phyloP scores from a whole-genome alignment of 2,329 filamentous ascomycete genomes.

The Epichloe sibirici region DNA sequence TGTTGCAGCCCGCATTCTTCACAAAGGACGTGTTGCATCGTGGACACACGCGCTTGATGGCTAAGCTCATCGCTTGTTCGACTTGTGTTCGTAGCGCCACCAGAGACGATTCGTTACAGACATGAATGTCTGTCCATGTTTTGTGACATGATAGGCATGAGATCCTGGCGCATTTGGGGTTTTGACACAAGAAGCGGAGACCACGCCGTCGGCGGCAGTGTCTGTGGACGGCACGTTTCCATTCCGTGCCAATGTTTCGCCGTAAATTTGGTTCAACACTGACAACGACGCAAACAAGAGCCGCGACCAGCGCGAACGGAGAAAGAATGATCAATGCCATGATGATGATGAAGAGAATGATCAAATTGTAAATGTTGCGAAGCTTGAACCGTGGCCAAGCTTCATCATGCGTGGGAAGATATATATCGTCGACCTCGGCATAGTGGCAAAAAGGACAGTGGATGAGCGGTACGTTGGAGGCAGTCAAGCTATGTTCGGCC shows the following conservation, averaged over 20 bases:
- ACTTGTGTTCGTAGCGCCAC: slow-evolving; percentile 78
- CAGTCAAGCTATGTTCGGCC: slow-evolving; percentile 61
- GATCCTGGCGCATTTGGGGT: slow-evolving; percentile 50
- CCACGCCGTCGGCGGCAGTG: slow-evolving; percentile 60
- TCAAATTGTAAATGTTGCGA: slow-evolving; percentile 33
- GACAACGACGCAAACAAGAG: slow-evolving; percentile 31
- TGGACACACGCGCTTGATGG: slow-evolving; percentile 90
- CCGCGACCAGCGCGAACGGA: slow-evolving; percentile 35
- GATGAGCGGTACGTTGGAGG: slow-evolving; percentile 62
- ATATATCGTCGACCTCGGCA: slow-evolving; percentile 73
- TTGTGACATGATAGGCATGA: slow-evolving; percentile 79
- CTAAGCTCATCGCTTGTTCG: slow-evolving; percentile 85
- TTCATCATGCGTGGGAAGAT: slow-evolving; percentile 44
- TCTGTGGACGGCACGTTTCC: slow-evolving; percentile 50
- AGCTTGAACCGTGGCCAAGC: slow-evolving; percentile 44
- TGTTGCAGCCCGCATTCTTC: slow-evolving; percentile 91
- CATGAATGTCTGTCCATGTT: slow-evolving; percentile 76
- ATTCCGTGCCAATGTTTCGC: slow-evolving; percentile 29
- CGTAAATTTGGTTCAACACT: slow-evolving; percentile 31
- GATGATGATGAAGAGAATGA: slow-evolving; percentile 40
- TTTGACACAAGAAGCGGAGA: slow-evolving; percentile 65
- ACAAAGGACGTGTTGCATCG: slow-evolving; percentile 85
- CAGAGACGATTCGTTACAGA: slow-evolving; percentile 75
- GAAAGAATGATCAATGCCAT: slow-evolving; percentile 44
- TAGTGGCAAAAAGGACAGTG: slow-evolving; percentile 88